phyloP scores from a whole-genome alignment of 2,329 filamentous ascomycete genomes.

The Berkeleyomyces rouxiae region DNA sequence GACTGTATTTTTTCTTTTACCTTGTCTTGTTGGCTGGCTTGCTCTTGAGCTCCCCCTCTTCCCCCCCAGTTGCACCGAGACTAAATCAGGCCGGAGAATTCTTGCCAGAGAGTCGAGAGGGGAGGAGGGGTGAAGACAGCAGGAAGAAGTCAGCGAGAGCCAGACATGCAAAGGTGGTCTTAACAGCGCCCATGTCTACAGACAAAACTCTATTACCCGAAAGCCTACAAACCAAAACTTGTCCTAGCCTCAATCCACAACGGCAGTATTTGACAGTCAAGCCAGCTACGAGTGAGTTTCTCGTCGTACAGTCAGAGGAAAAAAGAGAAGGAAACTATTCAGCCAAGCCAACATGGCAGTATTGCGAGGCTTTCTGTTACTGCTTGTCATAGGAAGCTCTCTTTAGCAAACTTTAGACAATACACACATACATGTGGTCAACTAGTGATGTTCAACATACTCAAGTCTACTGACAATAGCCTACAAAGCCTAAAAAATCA shows the following conservation, averaged over 20 bases:
- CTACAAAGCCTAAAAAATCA: background rate
- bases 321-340: no score
- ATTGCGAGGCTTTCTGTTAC: no score
- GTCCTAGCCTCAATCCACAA: no score
- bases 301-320: no score
- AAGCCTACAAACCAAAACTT: no score
- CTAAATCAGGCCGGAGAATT: conserved; percentile 1
- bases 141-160: background rate
- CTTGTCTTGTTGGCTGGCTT: background rate
- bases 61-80: background rate
- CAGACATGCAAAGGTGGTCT: background rate
- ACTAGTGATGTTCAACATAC: background rate
- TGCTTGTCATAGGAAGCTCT: no score
- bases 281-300: background rate
- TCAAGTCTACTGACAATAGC: background rate
- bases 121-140: background rate
- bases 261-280: no score
- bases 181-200: background rate
- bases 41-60: background rate
- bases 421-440: no score
- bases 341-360: no score
- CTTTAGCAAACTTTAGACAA: no score
- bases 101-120: background rate
- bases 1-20: background rate
- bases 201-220: background rate